Evolutionary conservation across 352 stramenopile species (phyloP).

Genomic region (Pythium brachiatum): DNA sequence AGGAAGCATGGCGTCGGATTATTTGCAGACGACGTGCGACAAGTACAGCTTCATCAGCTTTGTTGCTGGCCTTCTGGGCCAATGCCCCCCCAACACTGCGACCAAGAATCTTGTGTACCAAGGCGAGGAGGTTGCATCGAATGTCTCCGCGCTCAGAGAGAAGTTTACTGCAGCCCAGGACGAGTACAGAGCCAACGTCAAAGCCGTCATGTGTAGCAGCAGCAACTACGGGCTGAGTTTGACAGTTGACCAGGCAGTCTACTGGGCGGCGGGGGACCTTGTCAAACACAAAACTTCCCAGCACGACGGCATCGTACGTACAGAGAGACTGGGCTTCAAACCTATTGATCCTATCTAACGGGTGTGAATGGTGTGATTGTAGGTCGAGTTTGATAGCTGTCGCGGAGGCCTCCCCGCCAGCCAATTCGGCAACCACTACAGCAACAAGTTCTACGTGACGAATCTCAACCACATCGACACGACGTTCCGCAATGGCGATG

Average conservation of each 20-base stretch:
- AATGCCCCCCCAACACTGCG: slow-evolving; percentile 37
- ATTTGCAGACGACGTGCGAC: slow-evolving; percentile 36
- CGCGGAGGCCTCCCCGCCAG: slow-evolving; percentile 31
- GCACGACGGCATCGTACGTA: slow-evolving; percentile 55
- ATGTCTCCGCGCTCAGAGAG: slow-evolving; percentile 4
- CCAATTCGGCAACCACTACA: slow-evolving; percentile 38
- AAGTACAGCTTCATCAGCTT: slow-evolving; percentile 23
- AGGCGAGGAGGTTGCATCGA: slow-evolving; percentile 29
- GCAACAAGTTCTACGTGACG: slow-evolving; percentile 49
- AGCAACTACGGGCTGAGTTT: slow-evolving; percentile 38
- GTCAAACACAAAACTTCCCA: slow-evolving; percentile 45
- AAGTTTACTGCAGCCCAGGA: slow-evolving; percentile 34
- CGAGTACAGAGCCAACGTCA: slow-evolving; percentile 35
- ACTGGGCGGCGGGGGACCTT: slow-evolving; percentile 30
- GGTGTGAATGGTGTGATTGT: slow-evolving; percentile 6
- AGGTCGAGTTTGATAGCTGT: slow-evolving; percentile 64
- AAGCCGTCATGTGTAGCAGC: slow-evolving; percentile 37
- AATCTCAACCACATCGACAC: slow-evolving; percentile 65
- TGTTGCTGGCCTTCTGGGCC: slow-evolving; percentile 31
- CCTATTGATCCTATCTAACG: too few species aligned
- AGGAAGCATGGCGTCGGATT: slow-evolving; percentile 50
- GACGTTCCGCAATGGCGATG: slow-evolving; percentile 57
- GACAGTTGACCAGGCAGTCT: slow-evolving; percentile 27
- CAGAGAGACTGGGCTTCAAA: too few species aligned
- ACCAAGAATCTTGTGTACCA: slow-evolving; percentile 38